Evolutionary conservation across 345 rosid species (phyloP).

Genomic region (Leavenworthia alabamica): DNA sequence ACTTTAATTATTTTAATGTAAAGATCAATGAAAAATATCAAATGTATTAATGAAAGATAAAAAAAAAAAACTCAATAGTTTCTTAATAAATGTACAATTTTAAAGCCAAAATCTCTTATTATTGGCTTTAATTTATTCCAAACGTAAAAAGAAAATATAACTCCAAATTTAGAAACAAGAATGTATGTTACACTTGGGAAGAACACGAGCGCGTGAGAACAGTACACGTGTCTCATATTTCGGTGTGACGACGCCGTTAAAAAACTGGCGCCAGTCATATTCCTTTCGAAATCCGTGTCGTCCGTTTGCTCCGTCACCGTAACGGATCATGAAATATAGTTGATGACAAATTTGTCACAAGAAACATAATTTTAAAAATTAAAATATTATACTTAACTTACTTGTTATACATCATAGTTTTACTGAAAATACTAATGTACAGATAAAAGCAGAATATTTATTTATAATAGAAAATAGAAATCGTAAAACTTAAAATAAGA

Average conservation of each 20-base stretch:
- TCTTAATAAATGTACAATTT: too few species aligned
- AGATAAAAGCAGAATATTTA: neutral
- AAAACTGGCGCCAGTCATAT: slow-evolving; percentile 14
- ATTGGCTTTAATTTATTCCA: neutral
- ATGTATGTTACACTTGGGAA: slow-evolving; percentile 10
- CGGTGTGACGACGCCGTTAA: slow-evolving; percentile 20
- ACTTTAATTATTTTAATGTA: too few species aligned
- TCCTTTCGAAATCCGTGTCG: slow-evolving; percentile 11
- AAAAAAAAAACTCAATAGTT: too few species aligned
- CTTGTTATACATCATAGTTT: neutral
- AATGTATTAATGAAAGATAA: too few species aligned
- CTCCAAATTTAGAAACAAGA: slow-evolving; percentile 15
- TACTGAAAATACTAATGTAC: slow-evolving; percentile 6
- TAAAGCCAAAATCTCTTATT: too few species aligned
- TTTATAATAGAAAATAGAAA: neutral
- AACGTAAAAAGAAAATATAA: neutral
- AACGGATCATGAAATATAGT: slow-evolving; percentile 7
- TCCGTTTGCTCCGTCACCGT: slow-evolving; percentile 24
- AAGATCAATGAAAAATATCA: too few species aligned
- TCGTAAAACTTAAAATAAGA: slow-evolving; percentile 8
- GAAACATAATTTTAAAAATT: too few species aligned
- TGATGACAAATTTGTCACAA: neutral
- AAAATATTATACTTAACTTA: neutral
- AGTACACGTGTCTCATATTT: slow-evolving; percentile 26
- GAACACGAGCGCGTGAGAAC: slow-evolving; percentile 24